Base-by-base conservation (phyloP, 768 basidiomycete genomes). In the Hericium erinaceus region DNA sequence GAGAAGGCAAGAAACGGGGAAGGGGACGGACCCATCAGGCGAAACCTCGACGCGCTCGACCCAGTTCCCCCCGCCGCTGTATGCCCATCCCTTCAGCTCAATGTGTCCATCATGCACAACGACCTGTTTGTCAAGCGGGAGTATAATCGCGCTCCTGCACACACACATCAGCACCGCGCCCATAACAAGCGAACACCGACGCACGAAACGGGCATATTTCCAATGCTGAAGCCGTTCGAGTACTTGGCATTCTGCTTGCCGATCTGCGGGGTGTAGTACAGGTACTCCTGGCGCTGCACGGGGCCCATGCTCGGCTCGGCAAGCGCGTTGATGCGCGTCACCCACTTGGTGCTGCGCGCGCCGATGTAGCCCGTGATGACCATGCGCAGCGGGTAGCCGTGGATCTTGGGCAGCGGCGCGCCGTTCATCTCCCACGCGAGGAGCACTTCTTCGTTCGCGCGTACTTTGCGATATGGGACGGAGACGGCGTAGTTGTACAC, bases 161-260 rank as follows among this genome's bases (percentile, higher is more conserved):
- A 46, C 5, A 39, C 20, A 12, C 12, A 8, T n/a, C 12, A 28
- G 39, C 58, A 16, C 12, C 20, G 13, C 3, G 38, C 41, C 33
- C 18, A 26, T 22, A n/a, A 18, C n/a, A n/a, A 6, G 49, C 24
- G 18, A 20, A 0, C 15, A n/a, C 15, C 28, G 8, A 73, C 79
- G 33, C 44, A 80, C 77, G 80, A 81, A 6, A 82, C 80, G 2
- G 79, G 80, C 80, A 82, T 81, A 54, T 78, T 74, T 59, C 77
- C 75, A 58, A 82, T 82, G 4, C 78, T 79, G 64, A 81, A 81
- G 4, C 80, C 80, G 63, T 77, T 79, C 24, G 78, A 80, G 53
- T 76, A 77, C 59, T 73, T 74, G 5, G 68, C 66, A 58, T 82
- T 81, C 57, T 81, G 78, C 65, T 81, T 81, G 20, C 79, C 79